These are phyloP conservation scores for Cryptococcus floricola DNA, from an alignment of 1,284 basidiomycete genomes.

Conservation along the genomic window DNA sequence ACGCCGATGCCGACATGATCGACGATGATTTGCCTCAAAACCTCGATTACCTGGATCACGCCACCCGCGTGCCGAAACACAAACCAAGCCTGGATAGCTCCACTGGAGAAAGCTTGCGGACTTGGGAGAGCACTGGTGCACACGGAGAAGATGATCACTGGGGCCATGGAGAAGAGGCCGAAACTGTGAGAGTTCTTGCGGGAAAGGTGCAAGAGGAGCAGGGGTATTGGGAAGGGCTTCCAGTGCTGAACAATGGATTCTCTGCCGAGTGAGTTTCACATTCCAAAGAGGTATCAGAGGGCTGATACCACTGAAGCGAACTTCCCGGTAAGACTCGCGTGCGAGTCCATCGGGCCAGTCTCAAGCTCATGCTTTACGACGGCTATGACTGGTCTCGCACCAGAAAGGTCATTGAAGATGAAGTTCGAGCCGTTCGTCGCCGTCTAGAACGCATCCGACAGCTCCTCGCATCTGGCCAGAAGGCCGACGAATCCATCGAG, in stretches of 20 bases:
- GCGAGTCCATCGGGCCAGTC: slow-evolving; percentile 60
- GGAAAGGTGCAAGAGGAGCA: slow-evolving; percentile 53
- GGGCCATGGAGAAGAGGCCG: slow-evolving; percentile 59
- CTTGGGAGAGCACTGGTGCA: slow-evolving; percentile 36
- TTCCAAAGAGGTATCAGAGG: neutral
- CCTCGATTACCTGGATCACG: slow-evolving; percentile 76
- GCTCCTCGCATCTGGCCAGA: slow-evolving; percentile 86
- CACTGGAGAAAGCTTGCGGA: slow-evolving; percentile 53
- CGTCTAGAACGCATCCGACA: slow-evolving; percentile 87
- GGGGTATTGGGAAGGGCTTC: slow-evolving; percentile 66
- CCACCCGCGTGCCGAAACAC: slow-evolving; percentile 36
- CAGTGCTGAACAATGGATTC: slow-evolving; percentile 47
- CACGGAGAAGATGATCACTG: slow-evolving; percentile 15
- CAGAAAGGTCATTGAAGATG: slow-evolving; percentile 78
- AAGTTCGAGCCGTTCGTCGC: slow-evolving; percentile 79
- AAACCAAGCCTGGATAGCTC: slow-evolving; percentile 59
- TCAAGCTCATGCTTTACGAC: slow-evolving; percentile 72
- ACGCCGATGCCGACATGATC: slow-evolving; percentile 89
- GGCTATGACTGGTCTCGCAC: slow-evolving; percentile 92
- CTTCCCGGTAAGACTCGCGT: slow-evolving; percentile 42
- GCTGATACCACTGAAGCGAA: slow-evolving; percentile 14
- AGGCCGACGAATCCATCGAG: slow-evolving; percentile 73
- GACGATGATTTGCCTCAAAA: slow-evolving; percentile 87
- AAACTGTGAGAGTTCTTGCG: slow-evolving; percentile 74
- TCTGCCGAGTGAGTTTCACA: slow-evolving; percentile 27